Percentiles rank a stretch among this genome's conserved stretches.
Conservation (phyloP, 306 rosid species). For the Glycyrrhiza uralensis region DNA sequence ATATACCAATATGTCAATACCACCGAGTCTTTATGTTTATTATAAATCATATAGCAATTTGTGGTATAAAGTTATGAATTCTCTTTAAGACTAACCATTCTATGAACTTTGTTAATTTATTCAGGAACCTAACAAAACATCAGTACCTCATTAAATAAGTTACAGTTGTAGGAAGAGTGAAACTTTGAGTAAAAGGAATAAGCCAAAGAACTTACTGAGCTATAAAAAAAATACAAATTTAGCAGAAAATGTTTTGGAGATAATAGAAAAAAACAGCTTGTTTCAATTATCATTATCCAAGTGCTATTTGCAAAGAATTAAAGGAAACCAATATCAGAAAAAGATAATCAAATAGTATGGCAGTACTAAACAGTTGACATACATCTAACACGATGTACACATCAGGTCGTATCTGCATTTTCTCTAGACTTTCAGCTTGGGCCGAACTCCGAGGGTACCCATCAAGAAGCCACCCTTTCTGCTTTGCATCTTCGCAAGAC, state of each 20-base stretch:
- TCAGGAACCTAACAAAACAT: not conserved
- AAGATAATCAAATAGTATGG: conserved; percentile 1
- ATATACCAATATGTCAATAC: not conserved
- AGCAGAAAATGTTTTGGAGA: not conserved
- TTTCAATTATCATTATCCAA: not conserved
- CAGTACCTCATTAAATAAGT: not conserved
- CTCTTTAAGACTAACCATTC: not conserved
- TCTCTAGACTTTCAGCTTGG: conserved; percentile 80
- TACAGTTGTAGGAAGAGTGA: not conserved
- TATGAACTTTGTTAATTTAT: not conserved
- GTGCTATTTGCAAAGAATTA: not conserved
- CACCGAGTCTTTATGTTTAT: not conserved
- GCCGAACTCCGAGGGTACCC: conserved; percentile 78
- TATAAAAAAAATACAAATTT: not conserved
- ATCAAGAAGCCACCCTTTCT: conserved; percentile 96
- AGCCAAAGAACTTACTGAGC: not conserved
- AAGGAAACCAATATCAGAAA: conserved; percentile 6
- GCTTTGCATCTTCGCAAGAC: conserved; percentile 58
- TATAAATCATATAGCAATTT: not conserved
- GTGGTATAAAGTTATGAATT: not conserved
- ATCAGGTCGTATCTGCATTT: conserved; percentile 74
- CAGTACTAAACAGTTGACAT: conserved; percentile 33
- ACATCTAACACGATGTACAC: conserved; percentile 74
- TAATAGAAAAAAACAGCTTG: not conserved
- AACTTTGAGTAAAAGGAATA: not conserved